These are phyloP conservation scores for Sphaerulina musiva DNA, from an alignment of 2,329 filamentous ascomycete species.

Conservation along the genomic window DNA sequence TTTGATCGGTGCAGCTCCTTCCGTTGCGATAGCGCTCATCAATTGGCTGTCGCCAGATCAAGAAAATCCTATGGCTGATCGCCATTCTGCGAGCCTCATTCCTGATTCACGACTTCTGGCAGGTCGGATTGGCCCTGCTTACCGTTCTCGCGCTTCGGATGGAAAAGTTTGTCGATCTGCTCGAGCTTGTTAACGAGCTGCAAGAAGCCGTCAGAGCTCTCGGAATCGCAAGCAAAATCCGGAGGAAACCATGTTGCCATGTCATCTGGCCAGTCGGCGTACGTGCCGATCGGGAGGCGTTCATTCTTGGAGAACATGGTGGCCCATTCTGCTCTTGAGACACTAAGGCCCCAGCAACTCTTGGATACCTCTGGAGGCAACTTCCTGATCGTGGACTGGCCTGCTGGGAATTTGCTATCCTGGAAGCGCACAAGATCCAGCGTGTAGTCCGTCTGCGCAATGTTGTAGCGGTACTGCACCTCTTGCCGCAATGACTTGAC, in stretches of 20 bases:
- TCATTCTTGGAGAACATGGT: conserved; percentile 26
- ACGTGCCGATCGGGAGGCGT: conserved; percentile 24
- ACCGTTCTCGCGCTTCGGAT: not conserved
- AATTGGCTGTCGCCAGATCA: not conserved
- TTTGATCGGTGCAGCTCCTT: not conserved
- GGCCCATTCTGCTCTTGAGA: conserved; percentile 30
- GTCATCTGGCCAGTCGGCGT: conserved; percentile 26
- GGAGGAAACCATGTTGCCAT: conserved; percentile 30
- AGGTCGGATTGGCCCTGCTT: not conserved
- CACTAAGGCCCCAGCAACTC: conserved; percentile 28
- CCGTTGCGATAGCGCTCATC: not conserved
- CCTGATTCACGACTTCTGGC: not conserved
- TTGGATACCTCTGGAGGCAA: conserved; percentile 18
- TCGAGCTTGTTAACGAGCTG: conserved; percentile 28
- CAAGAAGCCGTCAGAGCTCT: conserved; percentile 22
- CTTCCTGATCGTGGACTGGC: not conserved
- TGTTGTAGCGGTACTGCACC: conserved; percentile 25
- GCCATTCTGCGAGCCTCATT: not conserved
- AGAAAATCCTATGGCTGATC: not conserved
- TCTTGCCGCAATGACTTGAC: conserved; percentile 24
- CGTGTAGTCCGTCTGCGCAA: conserved; percentile 27
- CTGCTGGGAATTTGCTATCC: conserved; percentile 13
- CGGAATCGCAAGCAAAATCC: conserved; percentile 13
- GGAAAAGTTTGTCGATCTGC: conserved; percentile 19
- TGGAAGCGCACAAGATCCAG: conserved; percentile 31